Evolutionary conservation across 331 rosid genomes (phyloP).

Genomic region (Acacia pycnantha): DNA sequence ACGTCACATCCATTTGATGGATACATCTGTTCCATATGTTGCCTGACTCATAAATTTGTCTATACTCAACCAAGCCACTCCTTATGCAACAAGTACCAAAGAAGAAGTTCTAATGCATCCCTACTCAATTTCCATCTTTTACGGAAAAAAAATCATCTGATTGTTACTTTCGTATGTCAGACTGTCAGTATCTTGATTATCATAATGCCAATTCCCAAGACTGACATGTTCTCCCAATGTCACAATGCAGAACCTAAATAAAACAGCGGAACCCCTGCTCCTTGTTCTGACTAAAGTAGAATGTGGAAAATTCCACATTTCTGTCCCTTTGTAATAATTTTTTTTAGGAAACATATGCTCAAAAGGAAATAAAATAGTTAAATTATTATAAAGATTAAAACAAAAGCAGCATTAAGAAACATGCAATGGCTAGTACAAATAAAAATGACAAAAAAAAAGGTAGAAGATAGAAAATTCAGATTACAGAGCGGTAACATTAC

Average conservation of each 20-base stretch:
- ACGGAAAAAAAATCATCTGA: background rate
- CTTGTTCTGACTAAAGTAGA: slow-evolving; percentile 4
- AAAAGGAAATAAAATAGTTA: slow-evolving; percentile 4
- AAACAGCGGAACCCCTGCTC: slow-evolving; percentile 14
- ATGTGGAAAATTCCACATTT: background rate
- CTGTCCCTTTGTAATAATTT: background rate
- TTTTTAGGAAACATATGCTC: background rate
- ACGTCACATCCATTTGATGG: background rate
- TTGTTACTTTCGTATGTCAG: background rate
- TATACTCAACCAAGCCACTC: slow-evolving; percentile 14
- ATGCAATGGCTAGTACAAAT: slow-evolving; percentile 8
- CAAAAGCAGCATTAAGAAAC: background rate
- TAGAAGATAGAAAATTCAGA: background rate
- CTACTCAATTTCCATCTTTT: slow-evolving; percentile 7
- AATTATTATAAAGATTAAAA: slow-evolving; percentile 10
- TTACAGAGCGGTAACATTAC: background rate
- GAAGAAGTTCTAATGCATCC: background rate
- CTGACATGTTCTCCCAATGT: slow-evolving; percentile 12
- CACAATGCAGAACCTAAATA: slow-evolving; percentile 13
- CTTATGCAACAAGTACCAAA: background rate
- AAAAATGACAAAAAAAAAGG: background rate
- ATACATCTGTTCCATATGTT: background rate
- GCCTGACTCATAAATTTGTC: background rate
- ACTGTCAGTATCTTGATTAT: background rate
- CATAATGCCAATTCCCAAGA: background rate